phyloP scores from a whole-genome alignment of 139 green algal genomes.

The Ostreobium quekettii region DNA sequence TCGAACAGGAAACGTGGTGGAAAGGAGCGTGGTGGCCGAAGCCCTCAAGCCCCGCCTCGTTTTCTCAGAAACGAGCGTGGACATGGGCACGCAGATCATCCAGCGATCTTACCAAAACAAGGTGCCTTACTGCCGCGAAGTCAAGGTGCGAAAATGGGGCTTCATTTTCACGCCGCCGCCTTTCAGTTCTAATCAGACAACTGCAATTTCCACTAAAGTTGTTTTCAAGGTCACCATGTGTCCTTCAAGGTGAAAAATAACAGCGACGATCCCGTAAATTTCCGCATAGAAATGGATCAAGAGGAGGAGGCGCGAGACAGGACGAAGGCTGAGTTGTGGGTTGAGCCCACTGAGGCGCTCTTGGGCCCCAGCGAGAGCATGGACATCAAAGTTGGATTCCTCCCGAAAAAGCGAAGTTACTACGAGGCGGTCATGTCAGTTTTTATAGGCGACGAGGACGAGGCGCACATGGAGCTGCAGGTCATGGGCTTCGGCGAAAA shows the following conservation, averaged over 20 bases:
- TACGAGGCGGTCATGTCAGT: conserved; percentile 2
- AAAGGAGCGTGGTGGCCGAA: conserved; percentile 14
- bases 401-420: background rate
- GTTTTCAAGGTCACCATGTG: too few species aligned
- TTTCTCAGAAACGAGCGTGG: conserved; percentile 39
- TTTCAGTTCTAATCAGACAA: background rate
- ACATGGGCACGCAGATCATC: conserved; percentile 55
- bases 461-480: conserved; percentile 18
- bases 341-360: background rate
- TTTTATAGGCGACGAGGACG: background rate
- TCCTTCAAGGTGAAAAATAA: too few species aligned
- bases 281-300: too few species aligned
- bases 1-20: conserved; percentile 7
- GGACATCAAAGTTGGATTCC: background rate
- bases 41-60: conserved; percentile 45
- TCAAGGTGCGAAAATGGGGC: conserved; percentile 27
- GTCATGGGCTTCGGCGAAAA: conserved; percentile 33
- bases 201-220: background rate
- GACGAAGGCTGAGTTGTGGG: too few species aligned
- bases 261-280: too few species aligned
- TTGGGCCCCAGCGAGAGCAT: background rate
- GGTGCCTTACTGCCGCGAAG: conserved; percentile 31
- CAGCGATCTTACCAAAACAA: conserved; percentile 39
- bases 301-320: too few species aligned
- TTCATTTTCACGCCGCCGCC: background rate